Evolutionary conservation across 2,329 filamentous ascomycete species (phyloP).

Genomic region (Claviceps sp.): DNA sequence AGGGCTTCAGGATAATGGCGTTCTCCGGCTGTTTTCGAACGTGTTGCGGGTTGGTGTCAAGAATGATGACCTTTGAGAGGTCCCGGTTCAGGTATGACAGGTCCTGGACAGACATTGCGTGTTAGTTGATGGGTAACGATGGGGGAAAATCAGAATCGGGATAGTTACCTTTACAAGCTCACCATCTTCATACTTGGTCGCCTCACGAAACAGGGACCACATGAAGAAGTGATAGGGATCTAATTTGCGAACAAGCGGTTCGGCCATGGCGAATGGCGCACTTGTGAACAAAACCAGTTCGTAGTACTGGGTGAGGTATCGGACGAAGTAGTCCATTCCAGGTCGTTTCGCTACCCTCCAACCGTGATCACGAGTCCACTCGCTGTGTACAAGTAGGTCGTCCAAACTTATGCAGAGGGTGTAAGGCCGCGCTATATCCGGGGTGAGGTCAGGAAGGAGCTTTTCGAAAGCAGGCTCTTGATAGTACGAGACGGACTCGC

Average conservation of each 20-base stretch:
- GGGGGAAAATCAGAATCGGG: conserved; percentile 6
- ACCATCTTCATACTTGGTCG: conserved; percentile 92
- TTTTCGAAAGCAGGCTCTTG: conserved; percentile 92
- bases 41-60: conserved; percentile 75
- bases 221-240: conserved; percentile 92
- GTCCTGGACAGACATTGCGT: conserved; percentile 42
- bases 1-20: conserved; percentile 80
- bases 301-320: conserved; percentile 95
- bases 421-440: conserved; percentile 71
- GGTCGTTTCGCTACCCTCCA: conserved; percentile 93
- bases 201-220: conserved; percentile 90
- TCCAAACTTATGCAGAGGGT: conserved; percentile 88
- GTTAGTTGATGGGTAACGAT: neutral
- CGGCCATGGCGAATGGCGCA: conserved; percentile 69
- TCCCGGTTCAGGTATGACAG: conserved; percentile 96
- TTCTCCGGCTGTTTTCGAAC: conserved; percentile 92
- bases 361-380: conserved; percentile 87
- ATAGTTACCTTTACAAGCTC: conserved; percentile 77
- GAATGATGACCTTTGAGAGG: conserved; percentile 84
- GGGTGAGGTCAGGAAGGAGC: conserved; percentile 71
- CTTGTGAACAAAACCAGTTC: conserved; percentile 93
- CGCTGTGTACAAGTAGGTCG: conserved; percentile 85
- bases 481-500: conserved; percentile 76
- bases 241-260: conserved; percentile 81
- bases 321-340: conserved; percentile 91